Evolutionary conservation across 225 moss, liverwort and hornwort genomes (phyloP).

Genomic region (Rhytidiadelphus loreus): DNA sequence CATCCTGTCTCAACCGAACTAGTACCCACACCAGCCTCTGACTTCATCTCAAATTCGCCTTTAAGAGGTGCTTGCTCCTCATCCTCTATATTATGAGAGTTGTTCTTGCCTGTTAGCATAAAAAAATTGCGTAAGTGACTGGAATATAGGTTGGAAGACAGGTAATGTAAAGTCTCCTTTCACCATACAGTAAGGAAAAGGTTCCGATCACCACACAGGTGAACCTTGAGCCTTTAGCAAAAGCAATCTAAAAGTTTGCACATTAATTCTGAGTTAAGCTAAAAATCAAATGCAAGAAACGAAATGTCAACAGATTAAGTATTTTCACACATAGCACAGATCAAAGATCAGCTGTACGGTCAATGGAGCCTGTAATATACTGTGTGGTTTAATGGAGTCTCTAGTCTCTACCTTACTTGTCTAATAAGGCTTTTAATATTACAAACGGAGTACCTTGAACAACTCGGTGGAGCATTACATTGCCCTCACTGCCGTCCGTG

Average conservation of each 20-base stretch:
- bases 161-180: neutral
- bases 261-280: neutral
- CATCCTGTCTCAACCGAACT: neutral
- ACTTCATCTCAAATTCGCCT: constrained; percentile 21
- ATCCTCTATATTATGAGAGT: neutral
- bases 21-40: neutral
- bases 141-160: neutral
- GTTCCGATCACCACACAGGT: neutral
- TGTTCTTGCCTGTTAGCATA: neutral
- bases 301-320: no score
- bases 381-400: neutral
- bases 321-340: neutral
- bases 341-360: neutral
- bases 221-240: neutral
- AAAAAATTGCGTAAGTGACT: neutral
- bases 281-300: neutral
- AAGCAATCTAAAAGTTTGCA: neutral
- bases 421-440: neutral
- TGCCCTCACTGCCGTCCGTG: neutral
- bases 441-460: constrained; percentile 4
- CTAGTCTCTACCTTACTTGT: neutral
- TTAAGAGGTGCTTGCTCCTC: constrained; percentile 27
- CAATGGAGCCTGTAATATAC: neutral
- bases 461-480: constrained; percentile 21
- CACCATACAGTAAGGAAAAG: neutral